Conservation (phyloP, 2,329 filamentous ascomycete species). For the Calonectria leucothoes region DNA sequence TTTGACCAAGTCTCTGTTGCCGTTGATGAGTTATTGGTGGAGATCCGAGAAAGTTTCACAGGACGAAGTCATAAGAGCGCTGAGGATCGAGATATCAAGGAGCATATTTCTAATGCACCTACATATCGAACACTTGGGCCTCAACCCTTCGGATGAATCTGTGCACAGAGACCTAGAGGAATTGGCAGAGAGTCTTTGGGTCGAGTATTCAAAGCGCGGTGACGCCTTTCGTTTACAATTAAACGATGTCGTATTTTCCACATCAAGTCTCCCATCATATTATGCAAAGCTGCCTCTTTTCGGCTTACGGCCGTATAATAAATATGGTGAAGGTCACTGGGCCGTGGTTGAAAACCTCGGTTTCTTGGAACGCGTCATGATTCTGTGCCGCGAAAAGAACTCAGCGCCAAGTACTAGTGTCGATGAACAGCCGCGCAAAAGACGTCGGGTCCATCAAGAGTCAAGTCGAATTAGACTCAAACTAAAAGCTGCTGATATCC, state of each 20-base stretch:
- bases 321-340: constrained; percentile 70
- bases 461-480: constrained; percentile 61
- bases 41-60: constrained; percentile 73
- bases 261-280: constrained; percentile 55
- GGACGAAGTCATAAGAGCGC: constrained; percentile 68
- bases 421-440: constrained; percentile 64
- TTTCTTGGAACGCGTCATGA: constrained; percentile 64
- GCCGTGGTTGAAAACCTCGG: constrained; percentile 69
- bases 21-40: constrained; percentile 83
- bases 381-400: constrained; percentile 38
- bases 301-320: constrained; percentile 63
- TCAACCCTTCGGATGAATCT: constrained; percentile 52
- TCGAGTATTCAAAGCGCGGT: constrained; percentile 80
- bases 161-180: constrained; percentile 66
- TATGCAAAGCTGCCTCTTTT: constrained; percentile 64
- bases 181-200: constrained; percentile 78
- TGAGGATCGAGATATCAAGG: constrained; percentile 83
- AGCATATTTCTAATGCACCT: constrained; percentile 75
- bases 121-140: constrained; percentile 69
- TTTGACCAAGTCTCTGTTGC: constrained; percentile 71
- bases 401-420: constrained; percentile 40
- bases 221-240: constrained; percentile 80
- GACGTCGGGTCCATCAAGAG: constrained; percentile 55
- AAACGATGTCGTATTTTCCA: constrained; percentile 76
- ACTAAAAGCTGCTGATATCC: constrained; percentile 56